These are phyloP conservation scores for Eurotiales sp. DNA, from an alignment of 2,329 filamentous ascomycete genomes.

Conservation along the genomic window DNA sequence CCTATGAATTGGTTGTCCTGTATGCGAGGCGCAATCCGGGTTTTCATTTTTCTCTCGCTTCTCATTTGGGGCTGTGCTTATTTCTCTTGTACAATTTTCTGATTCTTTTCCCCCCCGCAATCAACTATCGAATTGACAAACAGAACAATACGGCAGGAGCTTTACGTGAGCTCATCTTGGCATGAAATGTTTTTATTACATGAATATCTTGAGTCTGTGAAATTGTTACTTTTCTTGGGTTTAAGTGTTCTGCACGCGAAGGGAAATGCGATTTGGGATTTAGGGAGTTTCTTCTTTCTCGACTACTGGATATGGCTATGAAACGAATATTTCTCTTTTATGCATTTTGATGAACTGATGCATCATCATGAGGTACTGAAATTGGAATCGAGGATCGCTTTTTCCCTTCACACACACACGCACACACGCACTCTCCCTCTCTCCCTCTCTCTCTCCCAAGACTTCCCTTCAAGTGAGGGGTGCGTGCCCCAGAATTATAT, in stretches of 20 bases:
- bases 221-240: neutral
- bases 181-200: neutral
- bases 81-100: conserved; percentile 21
- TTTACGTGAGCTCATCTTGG: neutral
- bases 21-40: neutral
- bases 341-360: neutral
- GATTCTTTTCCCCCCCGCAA: conserved; percentile 18
- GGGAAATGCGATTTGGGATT: conserved; percentile 10
- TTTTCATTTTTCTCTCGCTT: too few species aligned
- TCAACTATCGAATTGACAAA: neutral
- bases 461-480: too few species aligned
- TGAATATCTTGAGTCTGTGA: neutral
- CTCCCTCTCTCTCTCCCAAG: neutral
- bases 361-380: neutral
- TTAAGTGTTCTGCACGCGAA: neutral
- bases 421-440: too few species aligned
- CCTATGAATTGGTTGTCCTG: neutral
- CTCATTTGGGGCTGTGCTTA: conserved; percentile 27
- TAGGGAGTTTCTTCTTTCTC: conserved; percentile 17
- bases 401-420: neutral
- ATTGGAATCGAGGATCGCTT: neutral
- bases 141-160: neutral
- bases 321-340: neutral
- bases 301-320: conserved; percentile 2
- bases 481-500: too few species aligned